Conservation (phyloP, 495 filamentous ascomycete genomes). For the Neurospora sp. region DNA sequence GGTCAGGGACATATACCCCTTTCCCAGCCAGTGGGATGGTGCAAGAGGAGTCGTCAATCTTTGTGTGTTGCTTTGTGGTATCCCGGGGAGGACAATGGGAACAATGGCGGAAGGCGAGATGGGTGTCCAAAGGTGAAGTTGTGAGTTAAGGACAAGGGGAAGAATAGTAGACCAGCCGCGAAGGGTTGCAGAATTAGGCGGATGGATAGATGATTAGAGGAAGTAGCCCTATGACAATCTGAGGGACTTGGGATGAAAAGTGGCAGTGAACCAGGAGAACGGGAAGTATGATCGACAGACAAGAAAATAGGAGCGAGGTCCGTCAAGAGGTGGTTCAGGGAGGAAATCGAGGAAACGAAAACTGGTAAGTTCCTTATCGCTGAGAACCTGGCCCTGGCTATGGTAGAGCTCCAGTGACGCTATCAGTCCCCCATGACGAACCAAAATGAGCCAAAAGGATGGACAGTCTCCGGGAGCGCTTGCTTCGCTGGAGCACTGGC, state of each 20-base stretch:
- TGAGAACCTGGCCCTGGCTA: background rate
- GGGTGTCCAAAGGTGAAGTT: background rate
- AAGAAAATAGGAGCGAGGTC: background rate
- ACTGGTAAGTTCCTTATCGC: background rate
- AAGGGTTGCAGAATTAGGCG: background rate
- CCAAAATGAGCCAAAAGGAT: background rate
- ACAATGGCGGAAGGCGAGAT: background rate
- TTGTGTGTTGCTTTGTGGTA: background rate
- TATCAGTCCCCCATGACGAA: background rate
- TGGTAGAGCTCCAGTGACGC: background rate
- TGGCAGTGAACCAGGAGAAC: background rate
- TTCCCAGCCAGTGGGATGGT: background rate
- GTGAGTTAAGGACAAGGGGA: background rate
- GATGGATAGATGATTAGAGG: background rate
- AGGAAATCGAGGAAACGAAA: background rate
- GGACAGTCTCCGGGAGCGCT: background rate
- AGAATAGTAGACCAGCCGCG: background rate
- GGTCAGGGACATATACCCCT: background rate
- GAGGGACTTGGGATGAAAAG: background rate
- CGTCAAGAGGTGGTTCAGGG: background rate
- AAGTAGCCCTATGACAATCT: background rate
- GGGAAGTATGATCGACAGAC: background rate
- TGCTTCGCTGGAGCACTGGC: background rate
- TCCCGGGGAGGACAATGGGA: background rate
- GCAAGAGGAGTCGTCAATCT: background rate